Base-by-base conservation (phyloP, 2,329 filamentous ascomycete species). In the Colletotrichum chlorophyti region DNA sequence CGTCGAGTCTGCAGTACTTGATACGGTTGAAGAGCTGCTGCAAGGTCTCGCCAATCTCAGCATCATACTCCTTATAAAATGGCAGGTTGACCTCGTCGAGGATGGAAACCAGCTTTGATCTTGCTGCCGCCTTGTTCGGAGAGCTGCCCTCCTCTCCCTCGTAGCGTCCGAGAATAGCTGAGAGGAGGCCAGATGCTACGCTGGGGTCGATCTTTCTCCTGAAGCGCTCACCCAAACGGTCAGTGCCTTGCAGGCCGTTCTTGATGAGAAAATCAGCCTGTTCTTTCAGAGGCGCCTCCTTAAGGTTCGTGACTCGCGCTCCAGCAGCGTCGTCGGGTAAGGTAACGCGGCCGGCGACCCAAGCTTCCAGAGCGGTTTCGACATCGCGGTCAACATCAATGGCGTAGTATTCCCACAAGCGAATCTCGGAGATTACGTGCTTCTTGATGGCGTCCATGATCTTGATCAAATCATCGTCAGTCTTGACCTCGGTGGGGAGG, bases 1-100 rank as follows among this genome's bases (percentile, higher is more conserved):
- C 90, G 64, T 98, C 95, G n/a, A 99, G 76, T 34, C 95, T 90
- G 62, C 94, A 85, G 76, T 99, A 99, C 74, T 97, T 97, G 77
- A 93, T 91, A 61, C 96, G 89, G 71, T 97, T 96, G 79, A 90
- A 96, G 23, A 98, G 78, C 74, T 99, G 94, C 62, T 97, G 88
- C 53, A 97, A 82, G 64, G 97, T 95, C 63, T 91, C 91, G 23
- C 85, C 85, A 10, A 90, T 81, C 70, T 99, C 95, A 17, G 77
- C 79, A 69, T 99, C 93, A 71, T 96, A 99, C 73, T 99, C 95
- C 63, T 89, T 84, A 77, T 99, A 99, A 68, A 94, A 91, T 2
- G 89, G 85, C 29, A 97, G 80, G 68, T 99, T 99, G 65, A 95
- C 78, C 46, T 92, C 89, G 65, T 98, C 89, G 12, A 98, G 75